These are phyloP conservation scores for Neolentinus lepideus DNA, from an alignment of 1,284 basidiomycete genomes.

Conservation along the genomic window DNA sequence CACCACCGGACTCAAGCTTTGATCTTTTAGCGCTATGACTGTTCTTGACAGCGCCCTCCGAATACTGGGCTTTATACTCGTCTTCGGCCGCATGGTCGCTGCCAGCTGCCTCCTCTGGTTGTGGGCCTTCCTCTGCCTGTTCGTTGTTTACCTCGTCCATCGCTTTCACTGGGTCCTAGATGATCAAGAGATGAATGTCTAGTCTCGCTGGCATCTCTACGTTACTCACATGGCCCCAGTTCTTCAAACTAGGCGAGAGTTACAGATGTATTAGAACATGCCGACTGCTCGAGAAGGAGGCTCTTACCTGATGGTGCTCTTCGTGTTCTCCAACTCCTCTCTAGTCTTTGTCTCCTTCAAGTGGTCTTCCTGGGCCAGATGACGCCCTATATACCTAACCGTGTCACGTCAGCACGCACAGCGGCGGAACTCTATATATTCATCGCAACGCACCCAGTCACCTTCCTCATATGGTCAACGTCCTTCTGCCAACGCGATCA, in stretches of 20 bases:
- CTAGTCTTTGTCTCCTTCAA: conserved; percentile 26
- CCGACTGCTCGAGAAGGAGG: no score
- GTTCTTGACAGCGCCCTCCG: no score
- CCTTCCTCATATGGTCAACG: conserved; percentile 28
- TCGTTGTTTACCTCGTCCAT: conserved; percentile 1
- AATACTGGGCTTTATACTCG: background rate
- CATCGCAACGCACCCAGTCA: conserved; percentile 20
- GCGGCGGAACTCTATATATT: no score
- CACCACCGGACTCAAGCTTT: no score
- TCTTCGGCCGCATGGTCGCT: background rate
- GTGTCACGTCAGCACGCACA: background rate
- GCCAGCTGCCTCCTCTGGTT: background rate
- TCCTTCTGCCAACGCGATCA: conserved; percentile 17
- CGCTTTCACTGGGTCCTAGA: background rate
- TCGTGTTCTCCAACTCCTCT: conserved; percentile 25
- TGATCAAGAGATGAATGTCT: no score
- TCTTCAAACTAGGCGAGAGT: conserved; percentile 19
- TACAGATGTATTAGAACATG: no score
- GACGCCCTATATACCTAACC: conserved; percentile 22
- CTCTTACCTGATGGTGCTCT: conserved; percentile 21
- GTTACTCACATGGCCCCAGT: conserved; percentile 28
- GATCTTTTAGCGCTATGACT: no score
- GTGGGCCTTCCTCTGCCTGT: background rate
- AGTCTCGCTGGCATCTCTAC: conserved; percentile 15
- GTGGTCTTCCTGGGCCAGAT: conserved; percentile 25